Conservation (phyloP, 2,329 filamentous ascomycete species). For the Diaporthe vexans region DNA sequence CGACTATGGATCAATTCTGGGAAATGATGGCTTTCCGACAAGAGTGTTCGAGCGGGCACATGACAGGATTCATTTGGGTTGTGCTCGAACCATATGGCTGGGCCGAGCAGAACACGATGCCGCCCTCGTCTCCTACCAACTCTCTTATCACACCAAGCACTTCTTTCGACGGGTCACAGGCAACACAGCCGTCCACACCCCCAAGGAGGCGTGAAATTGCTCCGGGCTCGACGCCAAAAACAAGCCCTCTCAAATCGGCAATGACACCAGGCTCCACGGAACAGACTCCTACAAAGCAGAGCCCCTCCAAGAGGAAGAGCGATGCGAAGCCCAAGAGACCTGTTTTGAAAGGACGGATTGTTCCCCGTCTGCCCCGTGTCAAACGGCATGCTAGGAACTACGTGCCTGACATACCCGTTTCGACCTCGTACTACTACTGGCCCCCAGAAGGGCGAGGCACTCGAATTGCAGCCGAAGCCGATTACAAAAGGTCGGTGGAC, state of each 20-base stretch:
- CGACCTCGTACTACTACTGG: constrained; percentile 77
- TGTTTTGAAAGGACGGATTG: constrained; percentile 70
- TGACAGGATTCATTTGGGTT: constrained; percentile 96
- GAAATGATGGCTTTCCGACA: constrained; percentile 98
- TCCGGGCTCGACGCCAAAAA: constrained; percentile 43
- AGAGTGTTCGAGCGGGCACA: constrained; percentile 91
- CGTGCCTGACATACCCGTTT: constrained; percentile 62
- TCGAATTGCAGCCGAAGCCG: constrained; percentile 72
- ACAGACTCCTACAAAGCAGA: constrained; percentile 46
- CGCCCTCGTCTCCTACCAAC: constrained; percentile 34
- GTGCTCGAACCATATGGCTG: constrained; percentile 74
- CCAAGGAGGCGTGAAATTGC: constrained; percentile 45
- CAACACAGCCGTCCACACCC: constrained; percentile 50
- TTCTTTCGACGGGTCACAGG: constrained; percentile 47
- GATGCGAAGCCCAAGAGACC: constrained; percentile 60
- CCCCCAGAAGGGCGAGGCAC: constrained; percentile 72
- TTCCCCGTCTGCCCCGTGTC: constrained; percentile 73
- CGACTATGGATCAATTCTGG: constrained; percentile 93
- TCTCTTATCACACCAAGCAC: constrained; percentile 48
- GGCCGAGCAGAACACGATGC: constrained; percentile 40
- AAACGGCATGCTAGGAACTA: constrained; percentile 71
- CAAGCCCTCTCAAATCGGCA: constrained; percentile 45
- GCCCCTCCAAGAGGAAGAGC: constrained; percentile 40
- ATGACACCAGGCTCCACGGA: constrained; percentile 52
- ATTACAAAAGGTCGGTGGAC: constrained; percentile 78